Conservation (phyloP, 768 basidiomycete genomes). For the Suillus subaureus region DNA sequence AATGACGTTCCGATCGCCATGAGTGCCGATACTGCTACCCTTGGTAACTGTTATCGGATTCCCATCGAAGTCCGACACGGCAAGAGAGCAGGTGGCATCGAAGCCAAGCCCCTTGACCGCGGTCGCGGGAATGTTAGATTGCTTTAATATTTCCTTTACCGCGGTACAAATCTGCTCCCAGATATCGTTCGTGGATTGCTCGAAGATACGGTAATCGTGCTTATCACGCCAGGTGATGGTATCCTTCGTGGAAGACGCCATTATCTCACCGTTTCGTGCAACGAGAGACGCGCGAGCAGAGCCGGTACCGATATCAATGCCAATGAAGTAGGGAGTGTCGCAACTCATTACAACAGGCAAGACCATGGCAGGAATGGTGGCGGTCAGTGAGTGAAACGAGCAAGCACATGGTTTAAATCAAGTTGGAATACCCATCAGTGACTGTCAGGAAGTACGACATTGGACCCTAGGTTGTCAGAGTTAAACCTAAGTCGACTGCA, state of each 20-base stretch:
- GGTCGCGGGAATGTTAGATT: slow-evolving; percentile 54
- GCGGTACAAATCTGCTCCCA: slow-evolving; percentile 71
- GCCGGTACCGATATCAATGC: slow-evolving; percentile 90
- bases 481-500: not conserved
- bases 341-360: slow-evolving; percentile 33
- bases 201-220: slow-evolving; percentile 89
- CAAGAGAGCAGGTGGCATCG: slow-evolving; percentile 96
- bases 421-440: slow-evolving; percentile 4
- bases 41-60: slow-evolving; percentile 75
- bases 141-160: slow-evolving; percentile 62
- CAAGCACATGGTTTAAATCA: not conserved
- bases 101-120: slow-evolving; percentile 88
- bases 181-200: slow-evolving; percentile 91
- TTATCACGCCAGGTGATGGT: slow-evolving; percentile 88
- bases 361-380: not conserved
- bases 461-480: not conserved
- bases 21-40: slow-evolving; percentile 60
- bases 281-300: slow-evolving; percentile 89
- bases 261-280: slow-evolving; percentile 62
- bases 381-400: slow-evolving; percentile 7
- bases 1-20: slow-evolving; percentile 82
- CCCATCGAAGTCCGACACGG: slow-evolving; percentile 77
- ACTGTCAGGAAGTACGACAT: slow-evolving; percentile 12
- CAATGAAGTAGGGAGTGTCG: slow-evolving; percentile 58
- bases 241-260: slow-evolving; percentile 78